A percentile compares a stretch with the other conserved stretches of the same genome.
Evolutionary conservation across 768 basidiomycete species (phyloP).

Genomic region (Leccinum olivaceopallidum): DNA sequence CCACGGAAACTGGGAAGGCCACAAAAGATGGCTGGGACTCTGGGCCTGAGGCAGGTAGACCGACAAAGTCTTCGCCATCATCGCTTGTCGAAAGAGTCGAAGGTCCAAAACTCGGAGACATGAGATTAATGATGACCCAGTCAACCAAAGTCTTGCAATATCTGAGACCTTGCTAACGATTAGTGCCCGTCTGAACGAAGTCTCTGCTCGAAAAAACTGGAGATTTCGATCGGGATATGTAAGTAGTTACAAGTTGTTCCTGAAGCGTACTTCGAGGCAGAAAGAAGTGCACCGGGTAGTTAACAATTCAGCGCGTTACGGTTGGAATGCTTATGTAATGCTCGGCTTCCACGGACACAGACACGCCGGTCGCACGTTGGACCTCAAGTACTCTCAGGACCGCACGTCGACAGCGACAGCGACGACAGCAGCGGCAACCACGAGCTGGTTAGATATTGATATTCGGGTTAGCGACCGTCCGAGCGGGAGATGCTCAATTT

Average conservation of each 20-base stretch:
- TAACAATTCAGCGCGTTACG: neutral
- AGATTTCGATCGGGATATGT: neutral
- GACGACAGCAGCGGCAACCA: conserved; percentile 10
- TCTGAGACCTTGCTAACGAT: no score
- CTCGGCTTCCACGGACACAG: neutral
- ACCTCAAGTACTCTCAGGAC: neutral
- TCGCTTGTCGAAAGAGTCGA: no score
- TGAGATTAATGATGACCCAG: no score
- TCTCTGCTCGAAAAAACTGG: no score
- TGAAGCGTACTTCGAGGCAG: no score
- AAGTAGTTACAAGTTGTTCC: no score
- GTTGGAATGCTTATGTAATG: conserved; percentile 29
- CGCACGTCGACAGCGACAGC: conserved; percentile 6
- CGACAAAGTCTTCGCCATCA: no score
- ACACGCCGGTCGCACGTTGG: conserved; percentile 6
- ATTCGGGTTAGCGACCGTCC: conserved; percentile 18
- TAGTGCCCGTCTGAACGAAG: no score
- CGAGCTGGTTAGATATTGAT: conserved; percentile 16
- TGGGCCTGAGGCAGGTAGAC: no score
- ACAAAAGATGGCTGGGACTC: no score
- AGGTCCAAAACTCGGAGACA: no score
- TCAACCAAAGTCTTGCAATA: no score
- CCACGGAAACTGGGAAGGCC: neutral
- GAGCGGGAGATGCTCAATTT: conserved; percentile 28
- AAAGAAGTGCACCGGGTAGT: neutral